Conservation (phyloP, 441 rosid species). For the Eruca vesicaria region DNA sequence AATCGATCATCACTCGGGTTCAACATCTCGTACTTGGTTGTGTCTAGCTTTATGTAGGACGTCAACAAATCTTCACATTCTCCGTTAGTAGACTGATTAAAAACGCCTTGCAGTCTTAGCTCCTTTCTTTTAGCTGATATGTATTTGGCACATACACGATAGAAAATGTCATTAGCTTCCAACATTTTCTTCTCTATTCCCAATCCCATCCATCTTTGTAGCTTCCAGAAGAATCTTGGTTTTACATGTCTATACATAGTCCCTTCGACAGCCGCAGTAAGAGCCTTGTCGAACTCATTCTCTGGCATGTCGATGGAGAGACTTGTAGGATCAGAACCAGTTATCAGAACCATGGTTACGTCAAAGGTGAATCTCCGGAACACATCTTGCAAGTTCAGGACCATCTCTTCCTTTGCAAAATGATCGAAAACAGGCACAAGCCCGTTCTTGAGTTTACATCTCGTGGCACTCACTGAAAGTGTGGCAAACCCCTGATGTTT, state of each 20-base stretch:
- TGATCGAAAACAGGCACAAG: background rate
- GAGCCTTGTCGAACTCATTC: no score
- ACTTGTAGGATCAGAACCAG: background rate
- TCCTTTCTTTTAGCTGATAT: background rate
- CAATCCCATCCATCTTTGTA: conserved; percentile 3
- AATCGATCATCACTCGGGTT: background rate
- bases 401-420: background rate
- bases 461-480: background rate
- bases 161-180: background rate
- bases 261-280: background rate
- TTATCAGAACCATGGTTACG: background rate
- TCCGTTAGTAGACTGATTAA: background rate
- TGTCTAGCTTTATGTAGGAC: background rate
- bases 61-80: background rate
- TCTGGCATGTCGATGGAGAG: conserved; percentile 10
- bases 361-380: conserved; percentile 7
- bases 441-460: background rate
- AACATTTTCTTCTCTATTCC: conserved; percentile 21
- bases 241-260: background rate
- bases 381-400: background rate
- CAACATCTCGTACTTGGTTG: background rate
- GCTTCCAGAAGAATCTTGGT: conserved; percentile 22
- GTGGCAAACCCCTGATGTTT: background rate
- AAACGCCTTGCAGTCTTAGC: no score
- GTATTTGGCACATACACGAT: background rate